Base-by-base conservation (phyloP, 129 eudicot species). In the Scalesia atractyloides region DNA sequence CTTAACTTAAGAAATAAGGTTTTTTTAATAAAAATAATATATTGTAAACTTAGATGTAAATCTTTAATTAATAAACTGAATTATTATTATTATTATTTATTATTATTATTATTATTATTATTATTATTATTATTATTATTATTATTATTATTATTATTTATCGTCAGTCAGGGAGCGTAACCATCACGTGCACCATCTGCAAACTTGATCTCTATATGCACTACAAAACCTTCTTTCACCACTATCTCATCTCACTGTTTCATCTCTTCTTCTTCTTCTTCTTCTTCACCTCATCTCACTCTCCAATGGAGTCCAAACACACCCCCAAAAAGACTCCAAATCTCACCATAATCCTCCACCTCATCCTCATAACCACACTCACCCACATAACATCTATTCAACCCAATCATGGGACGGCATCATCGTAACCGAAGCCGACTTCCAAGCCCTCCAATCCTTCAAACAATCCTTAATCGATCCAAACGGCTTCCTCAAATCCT, bases 371-470 rank as follows among this genome's bases (percentile, higher is more conserved):
- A 62, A 48, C 51, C 48, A 46, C 60, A 5, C 41, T 51, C 56
- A 70, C 70, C 17, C 18, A 37, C 50, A 64, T 71, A 61, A 4
- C 52, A n/a, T 69, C 68, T 6, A 63, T 79, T 56, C 58, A 15
- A 6, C 63, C 34, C 79, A 79, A 66, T 46, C 74, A 14, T 79
- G 83, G 83, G 83, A 79, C 16, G 83, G 83, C 11, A 79, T 79
- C 9, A 79, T 73, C 0, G 83, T 79, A 15, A 79, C 83, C 3
- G 72, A 86, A 62, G 85, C 88, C 30, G 96, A 91, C 33, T 84
- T 64, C 56, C 87, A 91, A 81, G 97, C 96, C 6, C 82, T 91
- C 5, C 79, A 79, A 16, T 33, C 83, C 6, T 79, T 79, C 70
- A 79, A 79, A 66, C 69, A 73, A 47, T 44, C 33, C n/a, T 69